These are phyloP conservation scores for Neoconidiobolus thromboides DNA, from an alignment of 371 early-diverging fungal species.

Conservation along the genomic window DNA sequence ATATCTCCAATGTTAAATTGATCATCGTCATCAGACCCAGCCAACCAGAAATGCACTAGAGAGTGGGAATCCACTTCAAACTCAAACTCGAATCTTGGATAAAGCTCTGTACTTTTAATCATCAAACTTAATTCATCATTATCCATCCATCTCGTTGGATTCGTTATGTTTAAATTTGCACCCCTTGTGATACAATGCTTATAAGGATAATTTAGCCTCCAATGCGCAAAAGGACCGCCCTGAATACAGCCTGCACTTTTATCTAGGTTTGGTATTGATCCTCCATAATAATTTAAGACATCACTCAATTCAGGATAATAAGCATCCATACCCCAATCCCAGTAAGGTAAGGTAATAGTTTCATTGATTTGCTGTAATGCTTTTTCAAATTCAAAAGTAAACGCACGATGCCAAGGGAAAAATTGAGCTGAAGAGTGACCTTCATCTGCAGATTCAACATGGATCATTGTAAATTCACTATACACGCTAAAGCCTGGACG, in stretches of 20 bases:
- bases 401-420: slow-evolving; percentile 16
- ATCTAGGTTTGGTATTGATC: not conserved
- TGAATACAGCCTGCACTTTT: not conserved
- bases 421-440: not conserved
- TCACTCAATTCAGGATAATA: slow-evolving; percentile 3
- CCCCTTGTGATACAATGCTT: not conserved
- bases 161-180: not conserved
- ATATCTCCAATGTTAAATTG: slow-evolving; percentile 20
- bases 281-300: slow-evolving; percentile 8
- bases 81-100: not conserved
- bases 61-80: not conserved
- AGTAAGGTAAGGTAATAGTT: slow-evolving; percentile 4
- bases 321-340: slow-evolving; percentile 7
- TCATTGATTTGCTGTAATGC: not conserved
- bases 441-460: not conserved
- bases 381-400: slow-evolving; percentile 9
- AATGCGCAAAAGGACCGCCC: not conserved
- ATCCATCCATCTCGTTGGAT: not conserved
- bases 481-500: not conserved
- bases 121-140: not conserved
- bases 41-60: not conserved
- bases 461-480: not conserved
- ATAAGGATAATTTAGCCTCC: not conserved
- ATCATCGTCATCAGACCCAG: not conserved
- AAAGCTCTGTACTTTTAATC: not conserved